A percentile compares a stretch with the other conserved stretches of the same genome.
phyloP scores from a whole-genome alignment of 495 filamentous ascomycete genomes.

The Penicillium malachiteum region DNA sequence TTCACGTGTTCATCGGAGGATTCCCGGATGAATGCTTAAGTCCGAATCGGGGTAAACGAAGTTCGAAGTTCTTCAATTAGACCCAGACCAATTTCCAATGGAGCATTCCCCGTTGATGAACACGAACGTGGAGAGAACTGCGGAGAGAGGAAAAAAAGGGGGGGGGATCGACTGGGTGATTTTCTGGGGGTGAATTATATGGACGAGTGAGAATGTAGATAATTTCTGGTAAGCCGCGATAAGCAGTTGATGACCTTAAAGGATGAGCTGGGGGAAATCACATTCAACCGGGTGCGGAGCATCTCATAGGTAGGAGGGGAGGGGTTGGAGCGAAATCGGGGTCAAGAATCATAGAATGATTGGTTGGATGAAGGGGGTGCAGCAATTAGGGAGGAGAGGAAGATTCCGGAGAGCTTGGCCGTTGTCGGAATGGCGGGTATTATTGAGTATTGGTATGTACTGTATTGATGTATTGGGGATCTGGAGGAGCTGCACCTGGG shows the following conservation, averaged over 20 bases:
- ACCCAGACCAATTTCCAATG: background rate
- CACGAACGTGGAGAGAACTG: background rate
- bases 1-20: conserved; percentile 19
- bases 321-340: conserved; percentile 30
- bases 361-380: background rate
- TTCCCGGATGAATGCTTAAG: conserved; percentile 2
- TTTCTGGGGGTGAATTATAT: conserved; percentile 1
- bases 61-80: too few species aligned
- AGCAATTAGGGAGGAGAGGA: conserved; percentile 5
- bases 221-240: conserved; percentile 18
- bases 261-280: conserved; percentile 29
- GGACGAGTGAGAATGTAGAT: conserved; percentile 8
- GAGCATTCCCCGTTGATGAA: background rate
- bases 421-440: conserved; percentile 34
- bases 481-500: background rate
- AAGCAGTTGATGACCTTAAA: conserved; percentile 30
- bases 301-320: conserved; percentile 11
- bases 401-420: conserved; percentile 30
- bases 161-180: conserved; percentile 2
- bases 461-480: background rate
- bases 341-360: conserved; percentile 6
- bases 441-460: conserved; percentile 1
- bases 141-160: background rate
- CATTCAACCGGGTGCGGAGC: conserved; percentile 16
- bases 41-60: conserved; percentile 1